phyloP scores from a whole-genome alignment of 225 moss, liverwort and hornwort species.

The Straminergon stramineum region DNA sequence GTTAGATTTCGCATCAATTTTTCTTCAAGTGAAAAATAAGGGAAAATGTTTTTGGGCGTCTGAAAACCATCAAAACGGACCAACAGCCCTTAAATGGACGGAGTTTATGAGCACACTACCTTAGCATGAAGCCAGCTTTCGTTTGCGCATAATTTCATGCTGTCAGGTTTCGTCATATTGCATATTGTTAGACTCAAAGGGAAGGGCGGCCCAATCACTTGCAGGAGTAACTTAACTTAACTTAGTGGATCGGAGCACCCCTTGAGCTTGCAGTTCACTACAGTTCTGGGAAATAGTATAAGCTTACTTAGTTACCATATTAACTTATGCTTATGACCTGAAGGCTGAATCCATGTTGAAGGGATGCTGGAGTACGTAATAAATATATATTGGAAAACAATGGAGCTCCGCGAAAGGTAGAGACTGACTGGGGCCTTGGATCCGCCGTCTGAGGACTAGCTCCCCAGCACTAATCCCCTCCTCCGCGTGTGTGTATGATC shows the following conservation, averaged over 20 bases:
- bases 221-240: background rate
- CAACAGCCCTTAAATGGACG: too few species aligned
- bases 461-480: background rate
- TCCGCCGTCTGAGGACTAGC: background rate
- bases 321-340: too few species aligned
- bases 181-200: background rate
- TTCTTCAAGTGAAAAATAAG: too few species aligned
- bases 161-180: background rate
- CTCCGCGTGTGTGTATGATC: background rate
- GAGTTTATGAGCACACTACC: too few species aligned
- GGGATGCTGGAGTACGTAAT: background rate
- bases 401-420: background rate
- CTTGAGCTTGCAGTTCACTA: too few species aligned
- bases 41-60: too few species aligned
- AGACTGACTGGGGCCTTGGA: background rate
- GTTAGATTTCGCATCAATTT: too few species aligned
- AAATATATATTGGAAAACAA: background rate
- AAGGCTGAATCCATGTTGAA: background rate
- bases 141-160: background rate
- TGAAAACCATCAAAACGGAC: too few species aligned
- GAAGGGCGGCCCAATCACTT: background rate
- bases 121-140: background rate
- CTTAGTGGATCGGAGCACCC: too few species aligned
- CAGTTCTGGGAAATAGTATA: background rate
- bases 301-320: too few species aligned